Evolutionary conservation across 2,329 filamentous ascomycete species (phyloP), one percentile per base, ranked within the genome.

Genomic region (Ophiostoma novo-ulmi): DNA sequence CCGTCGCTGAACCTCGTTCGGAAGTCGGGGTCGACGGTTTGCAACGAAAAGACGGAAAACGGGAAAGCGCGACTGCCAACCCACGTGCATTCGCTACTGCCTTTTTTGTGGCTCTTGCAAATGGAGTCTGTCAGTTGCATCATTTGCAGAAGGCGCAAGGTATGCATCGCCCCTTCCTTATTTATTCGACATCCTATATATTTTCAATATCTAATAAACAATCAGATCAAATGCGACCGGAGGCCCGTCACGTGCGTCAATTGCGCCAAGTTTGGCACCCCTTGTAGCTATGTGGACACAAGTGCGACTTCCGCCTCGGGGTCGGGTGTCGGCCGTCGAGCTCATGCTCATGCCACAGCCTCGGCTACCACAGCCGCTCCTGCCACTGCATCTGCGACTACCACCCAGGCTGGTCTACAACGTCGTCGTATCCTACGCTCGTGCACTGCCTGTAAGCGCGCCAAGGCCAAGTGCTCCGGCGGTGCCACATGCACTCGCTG

Each of bases 361-460:
- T 58, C 35, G 38, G 5, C 38, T n/a, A 5, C 38, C 8, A 6
- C 13, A 14, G 31, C 17, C 10, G 36, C 22, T 20, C 63, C 36
- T 13, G 39, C 31, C 17, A 6, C 22, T 4, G 35, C 70, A 38
- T 31, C 67, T 13, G 17, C 63, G 26, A 67, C 52, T 2, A 69
- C 68, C 8, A 71, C 70, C 1, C 70, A 71, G 52, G 70, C 71
- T 14, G 71, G 71, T 8, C 67, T 72, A 26, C 67, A 48, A 61
- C 71, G 71, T 6, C 66, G 71, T 10, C 71, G 71, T n/a, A 68
- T 67, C 31, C 63, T 66, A 0, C 79, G 78, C 35, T 86, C 84
- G 70, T 88, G 85, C 75, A 87, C 85, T 84, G 84, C 86, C 73
- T 88, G 85, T 79, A 85, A 85, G 76, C 80, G 83, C 67, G 80